Percentiles rank a stretch among this genome's conserved stretches.
These are phyloP conservation scores for Papiliotrema flavescens DNA, from an alignment of 1,284 basidiomycete genomes.

Conservation along the genomic window DNA sequence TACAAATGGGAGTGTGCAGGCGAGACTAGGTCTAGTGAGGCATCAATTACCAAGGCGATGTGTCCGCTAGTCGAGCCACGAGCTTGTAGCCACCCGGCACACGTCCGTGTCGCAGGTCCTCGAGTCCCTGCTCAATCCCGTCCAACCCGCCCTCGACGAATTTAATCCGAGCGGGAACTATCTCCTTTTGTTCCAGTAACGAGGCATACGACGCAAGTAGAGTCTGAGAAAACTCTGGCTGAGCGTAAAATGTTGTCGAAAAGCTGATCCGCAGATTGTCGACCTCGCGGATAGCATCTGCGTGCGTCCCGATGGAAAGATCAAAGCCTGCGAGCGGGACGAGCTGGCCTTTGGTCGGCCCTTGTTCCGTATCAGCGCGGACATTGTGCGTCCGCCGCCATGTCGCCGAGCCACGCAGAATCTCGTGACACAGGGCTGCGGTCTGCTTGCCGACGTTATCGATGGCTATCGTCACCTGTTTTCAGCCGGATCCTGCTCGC, in stretches of 20 bases:
- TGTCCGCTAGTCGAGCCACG: slow-evolving; percentile 18
- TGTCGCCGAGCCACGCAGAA: slow-evolving; percentile 31
- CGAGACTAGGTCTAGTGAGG: too few relatives aligned
- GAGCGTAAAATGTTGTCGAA: slow-evolving; percentile 26
- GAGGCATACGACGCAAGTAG: slow-evolving; percentile 28
- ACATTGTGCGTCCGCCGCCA: slow-evolving; percentile 20
- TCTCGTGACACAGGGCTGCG: slow-evolving; percentile 24
- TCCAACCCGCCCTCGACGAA: slow-evolving; percentile 33
- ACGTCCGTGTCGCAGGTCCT: slow-evolving; percentile 25
- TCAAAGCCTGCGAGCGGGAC: slow-evolving; percentile 27
- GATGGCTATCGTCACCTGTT: slow-evolving; percentile 19
- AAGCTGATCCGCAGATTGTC: slow-evolving; percentile 20
- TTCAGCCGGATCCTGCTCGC: slow-evolving; percentile 14
- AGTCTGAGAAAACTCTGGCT: slow-evolving; percentile 30
- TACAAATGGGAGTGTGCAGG: too few relatives aligned
- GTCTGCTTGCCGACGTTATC: slow-evolving; percentile 25
- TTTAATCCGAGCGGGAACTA: slow-evolving; percentile 41
- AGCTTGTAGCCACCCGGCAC: slow-evolving; percentile 29
- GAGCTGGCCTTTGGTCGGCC: slow-evolving; percentile 1
- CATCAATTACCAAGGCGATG: neutral
- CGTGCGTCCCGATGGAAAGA: slow-evolving; percentile 13
- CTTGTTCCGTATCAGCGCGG: slow-evolving; percentile 1
- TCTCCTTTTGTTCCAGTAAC: slow-evolving; percentile 26
- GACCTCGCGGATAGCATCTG: slow-evolving; percentile 25
- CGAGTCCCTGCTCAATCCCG: slow-evolving; percentile 20